Percentiles rank a stretch among this genome's conserved stretches.
Conservation (phyloP, 305 asterid species). For the Plantago rigida region DNA sequence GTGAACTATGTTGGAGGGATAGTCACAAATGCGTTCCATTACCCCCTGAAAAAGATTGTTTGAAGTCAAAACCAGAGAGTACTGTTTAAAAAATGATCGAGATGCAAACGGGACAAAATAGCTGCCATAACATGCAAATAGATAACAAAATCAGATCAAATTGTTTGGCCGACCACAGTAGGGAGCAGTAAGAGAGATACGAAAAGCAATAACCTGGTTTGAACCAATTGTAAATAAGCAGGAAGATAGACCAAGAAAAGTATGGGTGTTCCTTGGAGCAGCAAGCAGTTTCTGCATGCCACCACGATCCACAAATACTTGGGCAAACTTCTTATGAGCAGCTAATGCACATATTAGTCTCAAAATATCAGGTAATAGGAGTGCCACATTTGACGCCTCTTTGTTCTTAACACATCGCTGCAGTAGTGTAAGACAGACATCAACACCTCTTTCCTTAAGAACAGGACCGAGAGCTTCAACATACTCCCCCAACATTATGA, state of each 20-base stretch:
- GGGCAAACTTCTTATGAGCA: slow-evolving; percentile 94
- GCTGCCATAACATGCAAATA: neutral
- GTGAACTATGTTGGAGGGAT: slow-evolving; percentile 68
- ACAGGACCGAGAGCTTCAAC: slow-evolving; percentile 99
- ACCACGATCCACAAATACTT: slow-evolving; percentile 85
- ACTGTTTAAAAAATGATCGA: slow-evolving; percentile 4
- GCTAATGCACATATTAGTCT: slow-evolving; percentile 87
- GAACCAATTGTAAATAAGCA: slow-evolving; percentile 91
- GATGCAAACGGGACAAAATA: neutral
- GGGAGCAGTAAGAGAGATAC: slow-evolving; percentile 13
- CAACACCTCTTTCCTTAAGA: slow-evolving; percentile 94
- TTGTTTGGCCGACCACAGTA: neutral
- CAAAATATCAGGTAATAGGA: slow-evolving; percentile 74
- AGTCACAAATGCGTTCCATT: slow-evolving; percentile 98
- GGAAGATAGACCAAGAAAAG: slow-evolving; percentile 78
- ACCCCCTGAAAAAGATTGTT: slow-evolving; percentile 53
- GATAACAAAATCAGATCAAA: slow-evolving; percentile 3
- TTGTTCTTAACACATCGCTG: slow-evolving; percentile 59
- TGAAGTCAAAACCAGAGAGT: slow-evolving; percentile 26
- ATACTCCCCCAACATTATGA: slow-evolving; percentile 80
- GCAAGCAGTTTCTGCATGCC: slow-evolving; percentile 86
- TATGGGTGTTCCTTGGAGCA: slow-evolving; percentile 63
- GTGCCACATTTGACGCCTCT: slow-evolving; percentile 44
- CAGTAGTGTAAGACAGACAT: slow-evolving; percentile 79
- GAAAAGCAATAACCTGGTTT: slow-evolving; percentile 54